Evolutionary conservation across 2,329 filamentous ascomycete species (phyloP), one percentile per base, ranked within the genome.

Genomic region (Diaporthe capsici): DNA sequence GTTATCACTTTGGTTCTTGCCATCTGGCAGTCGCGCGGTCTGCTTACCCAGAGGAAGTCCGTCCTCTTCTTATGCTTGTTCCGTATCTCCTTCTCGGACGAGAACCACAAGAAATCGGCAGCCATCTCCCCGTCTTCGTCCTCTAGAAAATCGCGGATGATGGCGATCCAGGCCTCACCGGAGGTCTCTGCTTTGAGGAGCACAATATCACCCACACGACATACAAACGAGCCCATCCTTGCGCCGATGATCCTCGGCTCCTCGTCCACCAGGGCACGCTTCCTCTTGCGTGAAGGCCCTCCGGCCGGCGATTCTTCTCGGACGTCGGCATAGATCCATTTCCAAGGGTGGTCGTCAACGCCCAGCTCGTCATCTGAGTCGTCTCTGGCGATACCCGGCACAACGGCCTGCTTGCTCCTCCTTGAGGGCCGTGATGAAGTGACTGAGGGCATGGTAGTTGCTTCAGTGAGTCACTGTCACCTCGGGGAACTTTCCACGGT

Each of bases 21-120:
- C 22, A 34, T 25, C 3, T 13, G 17, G 68, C 42, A 42, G 49
- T 20, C 22, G 4, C 15, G 37, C 17, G 44, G 9, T 55, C 42
- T 13, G 47, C 85, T 75, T 86, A 94, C 92, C 81, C 91, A 91
- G 71, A 97, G 84, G 76, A 91, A 95, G 84, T 99, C 97, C 17
- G 87, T 89, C 81, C 95, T 89, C 85, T 97, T 98, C 85, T 94
- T 96, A 75, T 92, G 90, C 82, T 93, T 94, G 80, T 94, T 97
- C 39, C 93, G 91, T 76, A 98, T 95, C 84, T 98, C 96, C 81
- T 94, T 94, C 80, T 98, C 94, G 0, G 94, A 95, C 0, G 94
- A 95, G 82, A 99, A 98, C 97, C 97, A 99, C 89, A 98, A 93
- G 81, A 99, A 97, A 77, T 93, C 94, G 73, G 94, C 96, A 37